Evolutionary conservation across 2,329 filamentous ascomycete genomes (phyloP).

Genomic region (Tolypocladium cylindrosporum): DNA sequence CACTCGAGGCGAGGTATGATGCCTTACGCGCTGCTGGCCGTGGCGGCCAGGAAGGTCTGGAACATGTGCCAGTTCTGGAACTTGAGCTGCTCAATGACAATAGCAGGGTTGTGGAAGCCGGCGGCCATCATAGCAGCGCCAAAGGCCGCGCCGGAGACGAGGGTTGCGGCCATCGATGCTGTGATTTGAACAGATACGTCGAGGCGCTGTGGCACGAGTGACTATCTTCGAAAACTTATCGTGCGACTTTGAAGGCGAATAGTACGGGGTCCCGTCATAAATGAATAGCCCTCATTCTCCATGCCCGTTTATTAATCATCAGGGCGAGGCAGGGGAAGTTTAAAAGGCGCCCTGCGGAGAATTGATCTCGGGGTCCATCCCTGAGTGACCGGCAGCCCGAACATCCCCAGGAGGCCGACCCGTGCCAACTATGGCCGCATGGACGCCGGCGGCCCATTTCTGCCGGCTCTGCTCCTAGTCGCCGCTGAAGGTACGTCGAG

Average conservation of each 20-base stretch:
- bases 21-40: conserved; percentile 50
- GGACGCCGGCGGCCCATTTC: not conserved
- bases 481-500: not conserved
- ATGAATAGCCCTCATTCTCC: not conserved
- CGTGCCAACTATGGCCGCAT: not conserved
- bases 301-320: not conserved
- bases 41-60: conserved; percentile 52
- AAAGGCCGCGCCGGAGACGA: conserved; percentile 46
- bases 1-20: not conserved
- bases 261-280: not conserved
- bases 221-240: not conserved
- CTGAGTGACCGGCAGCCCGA: not conserved
- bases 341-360: not conserved
- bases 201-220: not conserved
- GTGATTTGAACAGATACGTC: too few relatives aligned
- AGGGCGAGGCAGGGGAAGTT: not conserved
- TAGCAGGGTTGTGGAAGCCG: conserved; percentile 48
- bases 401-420: not conserved
- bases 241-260: not conserved
- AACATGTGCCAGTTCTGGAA: conserved; percentile 56
- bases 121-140: conserved; percentile 51
- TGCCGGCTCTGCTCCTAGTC: not conserved
- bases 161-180: conserved; percentile 15
- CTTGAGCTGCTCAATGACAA: conserved; percentile 51
- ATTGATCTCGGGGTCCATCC: not conserved